Evolutionary conservation across 1,284 basidiomycete genomes (phyloP).

Genomic region (Mycena citricolor): DNA sequence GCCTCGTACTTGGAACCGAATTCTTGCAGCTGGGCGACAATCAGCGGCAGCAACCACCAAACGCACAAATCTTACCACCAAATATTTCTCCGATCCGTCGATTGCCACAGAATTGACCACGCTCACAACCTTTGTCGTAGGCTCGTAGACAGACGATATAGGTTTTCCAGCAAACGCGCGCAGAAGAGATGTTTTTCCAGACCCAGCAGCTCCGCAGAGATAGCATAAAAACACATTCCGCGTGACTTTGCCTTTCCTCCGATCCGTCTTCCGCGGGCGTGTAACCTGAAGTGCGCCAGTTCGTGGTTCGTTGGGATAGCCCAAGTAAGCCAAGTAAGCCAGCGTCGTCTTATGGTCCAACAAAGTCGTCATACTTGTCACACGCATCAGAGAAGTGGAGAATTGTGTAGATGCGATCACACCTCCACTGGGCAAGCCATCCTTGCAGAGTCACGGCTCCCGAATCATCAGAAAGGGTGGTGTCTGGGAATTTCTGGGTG

Average conservation of each 20-base stretch:
- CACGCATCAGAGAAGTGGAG: slow-evolving; percentile 1
- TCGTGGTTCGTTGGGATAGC: slow-evolving; percentile 74
- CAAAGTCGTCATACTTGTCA: slow-evolving; percentile 88
- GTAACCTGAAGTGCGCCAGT: slow-evolving; percentile 83
- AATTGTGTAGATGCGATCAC: slow-evolving; percentile 20
- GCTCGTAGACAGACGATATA: slow-evolving; percentile 72
- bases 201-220: slow-evolving; percentile 93
- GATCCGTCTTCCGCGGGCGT: slow-evolving; percentile 80
- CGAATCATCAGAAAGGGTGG: slow-evolving; percentile 85
- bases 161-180: slow-evolving; percentile 85
- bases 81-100: slow-evolving; percentile 92
- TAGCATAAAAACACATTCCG: slow-evolving; percentile 92
- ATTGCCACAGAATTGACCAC: slow-evolving; percentile 97
- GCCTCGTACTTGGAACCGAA: slow-evolving; percentile 95
- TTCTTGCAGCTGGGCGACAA: slow-evolving; percentile 79
- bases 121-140: slow-evolving; percentile 86
- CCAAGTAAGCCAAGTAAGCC: slow-evolving; percentile 94
- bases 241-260: slow-evolving; percentile 83
- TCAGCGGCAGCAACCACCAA: slow-evolving; percentile 7
- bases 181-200: slow-evolving; percentile 89
- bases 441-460: slow-evolving; percentile 94
- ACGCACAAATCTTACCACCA: slow-evolving; percentile 69
- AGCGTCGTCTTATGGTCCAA: slow-evolving; percentile 90
- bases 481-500: slow-evolving; percentile 84
- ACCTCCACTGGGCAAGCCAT: slow-evolving; percentile 99